A percentile compares a stretch with the other conserved stretches of the same genome.
Evolutionary conservation across 805 yeast genomes (phyloP).

Genomic region (Yamadazyma phyllophila): DNA sequence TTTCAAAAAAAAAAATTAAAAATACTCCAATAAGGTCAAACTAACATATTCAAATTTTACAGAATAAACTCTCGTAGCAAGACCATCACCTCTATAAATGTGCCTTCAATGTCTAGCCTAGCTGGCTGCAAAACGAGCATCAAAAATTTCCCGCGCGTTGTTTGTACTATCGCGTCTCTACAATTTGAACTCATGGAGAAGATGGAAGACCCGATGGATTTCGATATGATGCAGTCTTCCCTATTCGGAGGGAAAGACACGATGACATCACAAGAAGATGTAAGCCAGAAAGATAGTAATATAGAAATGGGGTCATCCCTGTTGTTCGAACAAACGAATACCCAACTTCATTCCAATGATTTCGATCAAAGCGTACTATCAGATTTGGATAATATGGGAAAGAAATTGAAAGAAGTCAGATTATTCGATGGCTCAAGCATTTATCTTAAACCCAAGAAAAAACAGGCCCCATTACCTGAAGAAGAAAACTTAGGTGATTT

Average conservation of each 20-base stretch:
- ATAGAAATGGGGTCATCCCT: background rate
- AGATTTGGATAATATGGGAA: slow-evolving; percentile 1
- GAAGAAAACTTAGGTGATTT: slow-evolving; percentile 6
- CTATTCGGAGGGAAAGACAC: background rate
- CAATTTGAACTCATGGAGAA: background rate
- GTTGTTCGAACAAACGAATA: background rate
- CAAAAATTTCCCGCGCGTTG: background rate
- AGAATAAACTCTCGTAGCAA: too few relatives aligned
- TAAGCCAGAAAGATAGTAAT: background rate
- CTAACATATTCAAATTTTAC: too few relatives aligned
- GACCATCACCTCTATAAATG: too few relatives aligned
- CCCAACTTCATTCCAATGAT: background rate
- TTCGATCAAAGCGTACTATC: background rate
- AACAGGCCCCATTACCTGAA: background rate
- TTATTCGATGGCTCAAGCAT: slow-evolving; percentile 19
- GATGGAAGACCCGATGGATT: slow-evolving; percentile 7
- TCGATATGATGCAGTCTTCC: slow-evolving; percentile 4
- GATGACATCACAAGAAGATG: background rate
- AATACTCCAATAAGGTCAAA: too few relatives aligned
- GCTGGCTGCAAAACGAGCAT: background rate
- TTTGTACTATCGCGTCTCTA: slow-evolving; percentile 1
- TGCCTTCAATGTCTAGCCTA: background rate
- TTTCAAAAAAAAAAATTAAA: too few relatives aligned
- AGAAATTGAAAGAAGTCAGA: slow-evolving; percentile 16
- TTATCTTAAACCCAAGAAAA: slow-evolving; percentile 13